Evolutionary conservation across 208 protist species (phyloP), one percentile per base, ranked within the genome.

Genomic region (Spongospora subterranea): DNA sequence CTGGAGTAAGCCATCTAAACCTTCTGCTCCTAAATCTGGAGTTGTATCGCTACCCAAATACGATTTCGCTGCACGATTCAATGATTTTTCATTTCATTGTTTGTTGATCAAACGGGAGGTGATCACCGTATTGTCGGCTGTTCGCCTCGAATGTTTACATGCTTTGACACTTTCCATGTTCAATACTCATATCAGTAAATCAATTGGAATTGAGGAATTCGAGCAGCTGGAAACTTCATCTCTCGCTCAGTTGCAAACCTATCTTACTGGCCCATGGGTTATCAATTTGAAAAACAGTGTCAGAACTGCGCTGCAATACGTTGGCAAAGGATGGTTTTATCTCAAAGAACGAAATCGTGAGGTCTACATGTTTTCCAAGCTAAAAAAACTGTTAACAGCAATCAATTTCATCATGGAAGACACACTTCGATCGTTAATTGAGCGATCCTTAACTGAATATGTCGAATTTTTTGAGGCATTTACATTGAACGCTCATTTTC

Each of bases 351-450:
- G 53, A 29, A 89, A 77, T 43, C 91, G 46, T 45, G 91, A 93
- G 65, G 90, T 93, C n/a, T 93, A 93, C 45, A 92, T 88, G 39
- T 92, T 93, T 46, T 93, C 91, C 11, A 93, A 93, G 43, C 88
- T 93, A 38, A 46, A 46, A 17, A 92, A 91, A 29, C 88, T 91
- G 6, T 24, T 91, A 39, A 29, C 32, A 24, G 32, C 32, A 17
- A 66, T 88, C 20, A 91, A 50, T 35, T 91, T 91, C 60, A 88
- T 91, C 17, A 91, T 91, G 89, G 89, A 91, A 40, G 89, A 91
- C 60, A 82, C 89, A 11, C 40, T 91, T 1, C 0, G 45, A 45
- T 65, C 66, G 13, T 32, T 91, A 32, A 76, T 76, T 17, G 60
- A 91, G 32, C 53, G 88, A 45, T 91, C 89, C 11, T 32, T 91